Conservation (phyloP, 2,329 filamentous ascomycete genomes). For the Aurifilum marmelostoma region DNA sequence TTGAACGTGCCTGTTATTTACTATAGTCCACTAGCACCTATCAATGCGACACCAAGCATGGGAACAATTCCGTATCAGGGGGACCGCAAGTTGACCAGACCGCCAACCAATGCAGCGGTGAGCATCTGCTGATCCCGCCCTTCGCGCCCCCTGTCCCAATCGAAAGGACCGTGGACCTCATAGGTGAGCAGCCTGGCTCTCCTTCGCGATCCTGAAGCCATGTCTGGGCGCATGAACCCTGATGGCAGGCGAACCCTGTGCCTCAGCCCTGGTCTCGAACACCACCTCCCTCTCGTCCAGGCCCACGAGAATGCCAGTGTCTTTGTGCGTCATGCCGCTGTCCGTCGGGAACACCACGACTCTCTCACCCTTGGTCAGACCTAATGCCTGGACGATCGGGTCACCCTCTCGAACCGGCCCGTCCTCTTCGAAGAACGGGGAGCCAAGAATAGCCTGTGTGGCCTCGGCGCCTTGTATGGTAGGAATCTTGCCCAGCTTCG, state of each 20-base stretch:
- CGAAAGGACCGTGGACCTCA: background rate
- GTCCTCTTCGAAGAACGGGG: conserved; percentile 50
- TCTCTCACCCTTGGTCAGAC: conserved; percentile 54
- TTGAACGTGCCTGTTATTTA: background rate
- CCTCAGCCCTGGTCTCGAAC: conserved; percentile 52
- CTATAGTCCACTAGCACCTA: background rate
- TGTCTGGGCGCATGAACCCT: conserved; percentile 65
- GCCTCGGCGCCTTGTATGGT: conserved; percentile 59
- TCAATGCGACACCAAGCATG: background rate
- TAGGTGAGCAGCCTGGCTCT: conserved; percentile 34
- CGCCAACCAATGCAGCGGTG: conserved; percentile 2
- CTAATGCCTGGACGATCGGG: conserved; percentile 47
- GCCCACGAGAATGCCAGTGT: conserved; percentile 58
- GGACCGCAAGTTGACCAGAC: background rate
- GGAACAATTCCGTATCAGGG: background rate
- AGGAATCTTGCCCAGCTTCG: conserved; percentile 39
- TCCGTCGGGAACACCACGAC: conserved; percentile 67
- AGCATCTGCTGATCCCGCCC: background rate
- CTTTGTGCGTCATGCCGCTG: conserved; percentile 61
- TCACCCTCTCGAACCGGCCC: conserved; percentile 53
- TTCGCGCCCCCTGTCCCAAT: background rate
- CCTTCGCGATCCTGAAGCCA: conserved; percentile 52
- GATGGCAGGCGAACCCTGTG: conserved; percentile 41
- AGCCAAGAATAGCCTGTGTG: conserved; percentile 47
- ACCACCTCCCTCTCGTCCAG: conserved; percentile 60